Conservation (phyloP, 768 basidiomycete genomes). For the Lepiota subincarnata region DNA sequence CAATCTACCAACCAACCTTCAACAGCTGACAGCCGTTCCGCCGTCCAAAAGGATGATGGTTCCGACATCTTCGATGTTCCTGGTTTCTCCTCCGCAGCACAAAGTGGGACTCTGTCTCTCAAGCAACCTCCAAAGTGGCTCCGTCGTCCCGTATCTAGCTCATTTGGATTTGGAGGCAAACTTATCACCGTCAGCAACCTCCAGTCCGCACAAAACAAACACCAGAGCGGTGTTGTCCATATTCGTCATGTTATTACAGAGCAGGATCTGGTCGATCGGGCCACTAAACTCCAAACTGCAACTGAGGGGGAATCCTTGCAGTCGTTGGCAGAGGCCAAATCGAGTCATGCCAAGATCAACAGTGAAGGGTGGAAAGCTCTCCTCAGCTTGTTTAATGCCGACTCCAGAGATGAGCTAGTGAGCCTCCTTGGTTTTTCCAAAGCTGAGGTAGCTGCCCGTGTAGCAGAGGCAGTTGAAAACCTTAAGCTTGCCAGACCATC, state of each 20-base stretch:
- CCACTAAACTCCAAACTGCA: constrained; percentile 59
- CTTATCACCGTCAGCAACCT: constrained; percentile 80
- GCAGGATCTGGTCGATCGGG: constrained; percentile 67
- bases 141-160: constrained; percentile 70
- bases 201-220: constrained; percentile 66
- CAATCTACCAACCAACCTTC: constrained; percentile 74
- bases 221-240: constrained; percentile 80
- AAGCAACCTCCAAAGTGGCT: constrained; percentile 98
- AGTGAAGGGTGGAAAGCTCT: constrained; percentile 82
- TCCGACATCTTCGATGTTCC: constrained; percentile 78
- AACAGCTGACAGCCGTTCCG: constrained; percentile 21
- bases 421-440: constrained; percentile 91
- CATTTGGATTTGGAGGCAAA: constrained; percentile 92
- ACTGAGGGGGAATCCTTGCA: constrained; percentile 55
- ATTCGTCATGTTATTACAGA: constrained; percentile 78
- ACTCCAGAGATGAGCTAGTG: constrained; percentile 88
- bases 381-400: constrained; percentile 81
- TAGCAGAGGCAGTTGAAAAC: constrained; percentile 77
- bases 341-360: constrained; percentile 24
- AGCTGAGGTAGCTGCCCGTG: constrained; percentile 71
- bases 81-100: constrained; percentile 44
- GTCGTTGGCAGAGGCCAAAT: constrained; percentile 64
- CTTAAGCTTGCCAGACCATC: constrained; percentile 47
- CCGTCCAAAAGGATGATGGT: constrained; percentile 49
- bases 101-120: constrained; percentile 66